A percentile compares a stretch with the other conserved stretches of the same genome.
Evolutionary conservation across 345 rosid species (phyloP).

Genomic region (Brassica nigra): DNA sequence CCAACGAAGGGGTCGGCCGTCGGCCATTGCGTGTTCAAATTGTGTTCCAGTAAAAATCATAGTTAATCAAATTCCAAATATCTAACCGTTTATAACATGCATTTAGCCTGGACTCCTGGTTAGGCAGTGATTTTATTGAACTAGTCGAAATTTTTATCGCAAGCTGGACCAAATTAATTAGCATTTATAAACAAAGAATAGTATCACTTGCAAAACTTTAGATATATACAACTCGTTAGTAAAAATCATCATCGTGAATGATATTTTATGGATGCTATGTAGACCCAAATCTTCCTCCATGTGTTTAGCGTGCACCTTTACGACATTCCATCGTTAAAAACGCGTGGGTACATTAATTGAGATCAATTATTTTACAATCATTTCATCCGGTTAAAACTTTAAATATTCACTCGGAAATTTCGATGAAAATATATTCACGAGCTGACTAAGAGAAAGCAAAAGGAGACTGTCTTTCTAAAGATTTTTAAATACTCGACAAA

Average conservation of each 20-base stretch:
- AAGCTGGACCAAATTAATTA: neutral
- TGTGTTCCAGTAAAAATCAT: neutral
- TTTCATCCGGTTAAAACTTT: neutral
- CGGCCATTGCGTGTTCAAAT: slow-evolving; percentile 22
- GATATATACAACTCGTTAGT: neutral
- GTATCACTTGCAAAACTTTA: neutral
- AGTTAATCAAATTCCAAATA: neutral
- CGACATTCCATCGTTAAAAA: slow-evolving; percentile 5
- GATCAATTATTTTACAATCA: neutral
- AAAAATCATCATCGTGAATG: neutral
- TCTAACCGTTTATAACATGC: neutral
- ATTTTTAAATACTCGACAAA: neutral
- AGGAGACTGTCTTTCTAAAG: neutral
- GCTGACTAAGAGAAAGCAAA: neutral
- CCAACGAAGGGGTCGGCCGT: neutral
- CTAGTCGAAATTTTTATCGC: neutral
- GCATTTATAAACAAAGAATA: neutral
- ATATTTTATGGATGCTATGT: neutral
- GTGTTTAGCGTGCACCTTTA: slow-evolving; percentile 9
- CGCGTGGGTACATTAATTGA: neutral
- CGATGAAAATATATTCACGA: neutral
- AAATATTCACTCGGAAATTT: neutral
- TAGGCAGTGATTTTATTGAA: too few relatives aligned
- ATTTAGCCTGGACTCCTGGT: neutral
- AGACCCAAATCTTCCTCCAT: neutral